Percentiles rank a stretch among this genome's conserved stretches.
Conservation (phyloP, 2,329 filamentous ascomycete genomes). For the Lasiodiplodia citricola region DNA sequence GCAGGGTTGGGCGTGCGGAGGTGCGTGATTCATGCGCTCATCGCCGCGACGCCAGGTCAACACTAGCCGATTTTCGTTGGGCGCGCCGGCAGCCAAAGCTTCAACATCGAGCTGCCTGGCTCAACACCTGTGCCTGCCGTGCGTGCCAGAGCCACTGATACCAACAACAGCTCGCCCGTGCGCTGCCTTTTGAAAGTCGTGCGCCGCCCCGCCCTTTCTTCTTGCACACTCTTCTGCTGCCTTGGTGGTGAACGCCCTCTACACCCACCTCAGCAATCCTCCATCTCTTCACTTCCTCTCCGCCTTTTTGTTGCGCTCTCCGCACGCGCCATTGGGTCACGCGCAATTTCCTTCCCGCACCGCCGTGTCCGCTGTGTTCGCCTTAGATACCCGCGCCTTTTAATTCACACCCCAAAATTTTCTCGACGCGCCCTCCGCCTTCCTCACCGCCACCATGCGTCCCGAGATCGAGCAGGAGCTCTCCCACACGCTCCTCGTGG, state of each 20-base stretch:
- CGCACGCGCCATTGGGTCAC: constrained; percentile 23
- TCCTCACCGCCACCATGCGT: constrained; percentile 66
- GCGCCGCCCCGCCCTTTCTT: constrained; percentile 29
- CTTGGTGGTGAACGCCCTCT: constrained; percentile 29
- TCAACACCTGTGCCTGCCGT: constrained; percentile 23
- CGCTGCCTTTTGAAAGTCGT: constrained; percentile 8
- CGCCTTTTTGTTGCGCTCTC: constrained; percentile 30
- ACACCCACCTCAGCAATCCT: constrained; percentile 28
- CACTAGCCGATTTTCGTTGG: constrained; percentile 29
- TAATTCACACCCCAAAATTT: constrained; percentile 24
- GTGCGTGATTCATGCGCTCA: constrained; percentile 16
- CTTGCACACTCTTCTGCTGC: constrained; percentile 30
- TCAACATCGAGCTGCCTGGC: constrained; percentile 21
- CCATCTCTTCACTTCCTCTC: constrained; percentile 28
- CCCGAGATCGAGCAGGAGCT: constrained; percentile 99
- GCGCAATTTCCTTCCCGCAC: constrained; percentile 8
- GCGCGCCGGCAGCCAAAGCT: constrained; percentile 23
- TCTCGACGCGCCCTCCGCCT: constrained; percentile 14
- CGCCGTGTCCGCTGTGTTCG: constrained; percentile 4
- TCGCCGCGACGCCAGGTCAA: constrained; percentile 16
- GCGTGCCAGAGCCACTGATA: constrained; percentile 6
- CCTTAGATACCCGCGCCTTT: constrained; percentile 24
- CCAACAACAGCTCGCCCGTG: constrained; percentile 18
- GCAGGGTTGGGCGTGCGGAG: constrained; percentile 23
- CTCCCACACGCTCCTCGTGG: constrained; percentile 95